Conservation (phyloP, 2,329 filamentous ascomycete genomes). For the Colletotrichum siamense region DNA sequence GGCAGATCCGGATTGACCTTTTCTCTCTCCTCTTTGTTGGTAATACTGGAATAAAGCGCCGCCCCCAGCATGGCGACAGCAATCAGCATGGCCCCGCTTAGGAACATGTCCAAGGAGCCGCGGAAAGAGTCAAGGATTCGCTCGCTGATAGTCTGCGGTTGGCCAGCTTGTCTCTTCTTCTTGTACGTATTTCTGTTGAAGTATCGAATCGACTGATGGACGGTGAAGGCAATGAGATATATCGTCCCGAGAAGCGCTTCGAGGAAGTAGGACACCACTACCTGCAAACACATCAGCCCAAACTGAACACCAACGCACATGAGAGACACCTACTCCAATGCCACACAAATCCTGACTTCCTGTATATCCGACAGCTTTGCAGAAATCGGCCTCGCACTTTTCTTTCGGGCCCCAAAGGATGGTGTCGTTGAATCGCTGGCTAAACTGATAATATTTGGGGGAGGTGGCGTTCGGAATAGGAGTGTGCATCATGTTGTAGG, state of each 20-base stretch:
- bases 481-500: slow-evolving; percentile 18
- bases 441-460: slow-evolving; percentile 1
- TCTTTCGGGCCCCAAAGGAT: background rate
- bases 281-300: background rate
- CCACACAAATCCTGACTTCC: slow-evolving; percentile 16
- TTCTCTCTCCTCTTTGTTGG: background rate
- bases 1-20: slow-evolving; percentile 8
- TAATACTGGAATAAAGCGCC: slow-evolving; percentile 1
- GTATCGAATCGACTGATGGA: slow-evolving; percentile 1
- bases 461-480: background rate
- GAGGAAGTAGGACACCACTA: slow-evolving; percentile 15
- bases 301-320: background rate
- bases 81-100: slow-evolving; percentile 15
- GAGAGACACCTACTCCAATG: background rate
- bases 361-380: slow-evolving; percentile 11
- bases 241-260: slow-evolving; percentile 17
- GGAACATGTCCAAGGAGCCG: slow-evolving; percentile 18
- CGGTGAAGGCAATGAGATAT: slow-evolving; percentile 12
- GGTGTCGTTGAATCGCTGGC: background rate
- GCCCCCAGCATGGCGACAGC: slow-evolving; percentile 19
- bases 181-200: background rate
- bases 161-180: background rate
- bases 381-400: slow-evolving; percentile 4
- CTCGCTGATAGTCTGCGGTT: background rate
- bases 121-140: slow-evolving; percentile 17